These are phyloP conservation scores for Coemansia sp. DNA, from an alignment of 192 early-diverging fungal species.

Conservation along the genomic window DNA sequence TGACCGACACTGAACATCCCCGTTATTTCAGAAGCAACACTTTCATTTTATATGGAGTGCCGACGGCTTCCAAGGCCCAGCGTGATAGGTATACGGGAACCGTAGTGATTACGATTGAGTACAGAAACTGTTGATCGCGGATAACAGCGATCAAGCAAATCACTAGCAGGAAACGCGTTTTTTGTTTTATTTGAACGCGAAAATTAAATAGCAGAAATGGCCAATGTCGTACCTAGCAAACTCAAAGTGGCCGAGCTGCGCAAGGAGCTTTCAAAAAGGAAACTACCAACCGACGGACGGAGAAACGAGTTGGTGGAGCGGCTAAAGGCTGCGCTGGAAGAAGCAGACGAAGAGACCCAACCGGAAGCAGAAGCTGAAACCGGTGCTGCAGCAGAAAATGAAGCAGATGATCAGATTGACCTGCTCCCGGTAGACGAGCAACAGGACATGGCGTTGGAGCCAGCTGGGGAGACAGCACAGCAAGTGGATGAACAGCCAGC, in stretches of 20 bases:
- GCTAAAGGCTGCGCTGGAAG: slow-evolving; percentile 55
- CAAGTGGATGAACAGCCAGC: background rate
- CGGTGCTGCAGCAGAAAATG: background rate
- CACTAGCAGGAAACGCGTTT: background rate
- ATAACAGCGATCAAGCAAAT: background rate
- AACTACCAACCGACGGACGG: slow-evolving; percentile 59
- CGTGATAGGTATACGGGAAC: no score
- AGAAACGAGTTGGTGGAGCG: slow-evolving; percentile 66
- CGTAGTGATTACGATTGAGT: no score
- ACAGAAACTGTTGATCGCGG: background rate
- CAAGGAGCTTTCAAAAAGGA: slow-evolving; percentile 56
- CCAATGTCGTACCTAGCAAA: slow-evolving; percentile 38
- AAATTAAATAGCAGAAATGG: slow-evolving; percentile 10
- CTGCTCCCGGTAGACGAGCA: slow-evolving; percentile 26
- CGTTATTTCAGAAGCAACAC: no score
- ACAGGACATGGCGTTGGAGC: background rate
- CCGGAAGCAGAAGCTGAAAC: no score
- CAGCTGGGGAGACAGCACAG: background rate
- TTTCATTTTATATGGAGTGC: background rate
- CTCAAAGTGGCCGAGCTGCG: slow-evolving; percentile 65
- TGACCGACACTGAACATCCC: no score
- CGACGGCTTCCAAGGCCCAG: background rate
- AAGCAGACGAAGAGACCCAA: slow-evolving; percentile 1
- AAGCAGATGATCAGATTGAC: slow-evolving; percentile 23
- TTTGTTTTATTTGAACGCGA: background rate